Evolutionary conservation across 2,329 filamentous ascomycete genomes (phyloP).

Genomic region (Lanzia echinophila): DNA sequence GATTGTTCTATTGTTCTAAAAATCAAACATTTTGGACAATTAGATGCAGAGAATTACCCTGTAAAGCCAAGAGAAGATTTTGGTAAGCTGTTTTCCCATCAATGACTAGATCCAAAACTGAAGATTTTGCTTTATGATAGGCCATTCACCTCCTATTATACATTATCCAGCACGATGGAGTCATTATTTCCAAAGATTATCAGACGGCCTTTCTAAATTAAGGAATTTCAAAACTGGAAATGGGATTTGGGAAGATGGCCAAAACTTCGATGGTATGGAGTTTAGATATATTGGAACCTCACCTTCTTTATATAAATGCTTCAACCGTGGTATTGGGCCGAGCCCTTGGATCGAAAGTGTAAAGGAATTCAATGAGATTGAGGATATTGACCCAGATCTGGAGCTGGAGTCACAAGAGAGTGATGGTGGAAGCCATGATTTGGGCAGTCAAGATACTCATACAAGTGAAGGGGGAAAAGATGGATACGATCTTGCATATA

Average conservation of each 20-base stretch:
- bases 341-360: neutral
- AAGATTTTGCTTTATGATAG: neutral
- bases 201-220: neutral
- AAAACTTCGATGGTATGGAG: neutral
- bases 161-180: neutral
- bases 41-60: constrained; percentile 6
- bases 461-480: too few species aligned
- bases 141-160: neutral
- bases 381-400: too few species aligned
- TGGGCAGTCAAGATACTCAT: too few species aligned
- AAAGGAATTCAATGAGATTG: too few species aligned
- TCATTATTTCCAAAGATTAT: neutral
- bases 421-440: too few species aligned
- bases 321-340: neutral
- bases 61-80: neutral
- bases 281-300: neutral
- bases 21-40: neutral
- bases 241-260: neutral
- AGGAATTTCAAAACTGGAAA: neutral
- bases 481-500: too few species aligned
- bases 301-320: neutral
- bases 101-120: neutral
- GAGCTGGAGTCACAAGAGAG: too few species aligned
- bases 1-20: constrained; percentile 6
- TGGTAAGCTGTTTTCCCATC: neutral